Percentiles rank a stretch among this genome's conserved stretches.
These are phyloP conservation scores for Thielaviopsis punctulata DNA, from an alignment of 2,329 filamentous ascomycete genomes.

Conservation along the genomic window DNA sequence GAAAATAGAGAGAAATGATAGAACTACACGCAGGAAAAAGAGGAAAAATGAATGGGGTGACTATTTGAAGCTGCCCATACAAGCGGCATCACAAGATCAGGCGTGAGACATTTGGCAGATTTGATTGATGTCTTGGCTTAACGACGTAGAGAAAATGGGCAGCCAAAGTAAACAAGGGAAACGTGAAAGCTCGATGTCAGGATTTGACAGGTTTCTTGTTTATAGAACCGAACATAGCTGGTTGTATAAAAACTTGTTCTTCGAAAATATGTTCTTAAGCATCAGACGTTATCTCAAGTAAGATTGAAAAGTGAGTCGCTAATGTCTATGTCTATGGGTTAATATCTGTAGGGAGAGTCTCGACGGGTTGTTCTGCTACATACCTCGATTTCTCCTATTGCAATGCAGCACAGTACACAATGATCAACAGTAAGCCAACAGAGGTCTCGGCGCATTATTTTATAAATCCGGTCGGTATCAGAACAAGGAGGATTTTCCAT, in stretches of 20 bases:
- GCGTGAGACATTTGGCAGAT: not conserved
- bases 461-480: not conserved
- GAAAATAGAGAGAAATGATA: not conserved
- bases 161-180: not conserved
- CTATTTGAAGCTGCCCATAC: too few species aligned
- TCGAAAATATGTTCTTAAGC: too few species aligned
- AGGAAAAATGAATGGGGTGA: not conserved
- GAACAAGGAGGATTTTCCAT: not conserved
- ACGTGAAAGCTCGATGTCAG: not conserved
- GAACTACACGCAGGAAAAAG: not conserved
- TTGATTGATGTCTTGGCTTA: not conserved
- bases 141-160: not conserved
- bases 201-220: not conserved
- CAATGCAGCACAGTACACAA: not conserved
- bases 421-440: not conserved
- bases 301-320: not conserved
- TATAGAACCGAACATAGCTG: too few species aligned
- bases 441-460: not conserved
- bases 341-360: not conserved
- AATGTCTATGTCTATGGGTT: not conserved
- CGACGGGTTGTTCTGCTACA: not conserved
- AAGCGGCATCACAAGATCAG: not conserved
- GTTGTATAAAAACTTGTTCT: too few species aligned
- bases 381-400: not conserved
- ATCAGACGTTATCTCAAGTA: not conserved